phyloP scores from a whole-genome alignment of 202 grass and related monocot species.

The Dendrocalamus latiflorus region DNA sequence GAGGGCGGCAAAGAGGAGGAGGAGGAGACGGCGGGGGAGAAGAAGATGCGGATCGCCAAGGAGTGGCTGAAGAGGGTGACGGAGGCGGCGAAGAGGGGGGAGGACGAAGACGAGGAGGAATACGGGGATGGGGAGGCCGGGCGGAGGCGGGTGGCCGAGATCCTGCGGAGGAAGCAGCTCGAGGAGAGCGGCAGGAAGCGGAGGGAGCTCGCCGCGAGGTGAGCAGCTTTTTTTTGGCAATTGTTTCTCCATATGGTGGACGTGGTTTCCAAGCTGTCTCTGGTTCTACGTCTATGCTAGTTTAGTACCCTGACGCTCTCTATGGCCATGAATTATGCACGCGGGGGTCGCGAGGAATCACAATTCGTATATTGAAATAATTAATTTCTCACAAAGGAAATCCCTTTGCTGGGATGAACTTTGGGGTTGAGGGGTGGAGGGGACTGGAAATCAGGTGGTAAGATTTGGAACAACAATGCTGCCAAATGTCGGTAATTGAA shows the following conservation, averaged over 20 bases:
- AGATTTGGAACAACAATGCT: background rate
- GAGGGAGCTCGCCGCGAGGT: slow-evolving; percentile 60
- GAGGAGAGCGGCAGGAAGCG: slow-evolving; percentile 66
- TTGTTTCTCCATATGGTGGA: background rate
- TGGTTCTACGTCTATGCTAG: background rate
- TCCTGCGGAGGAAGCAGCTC: slow-evolving; percentile 63
- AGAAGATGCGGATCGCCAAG: slow-evolving; percentile 65
- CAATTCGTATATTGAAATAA: background rate
- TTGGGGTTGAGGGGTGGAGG: background rate
- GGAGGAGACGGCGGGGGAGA: slow-evolving; percentile 74
- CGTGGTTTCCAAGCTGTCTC: background rate
- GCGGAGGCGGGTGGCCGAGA: too few species aligned
- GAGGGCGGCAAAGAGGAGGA: too few species aligned
- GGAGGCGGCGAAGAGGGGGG: too few species aligned
- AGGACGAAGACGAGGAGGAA: too few species aligned
- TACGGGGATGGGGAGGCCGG: too few species aligned
- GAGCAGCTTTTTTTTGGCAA: background rate
- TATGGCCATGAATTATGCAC: background rate
- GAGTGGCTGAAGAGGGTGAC: too few species aligned
- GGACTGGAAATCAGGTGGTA: background rate
- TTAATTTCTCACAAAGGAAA: background rate
- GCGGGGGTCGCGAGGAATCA: background rate
- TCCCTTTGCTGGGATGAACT: background rate
- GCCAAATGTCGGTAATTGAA: background rate
- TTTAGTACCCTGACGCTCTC: background rate